Evolutionary conservation across 78 protist species (phyloP), one percentile per base, ranked within the genome.

Genomic region (Paratrimastix pyriformis): DNA sequence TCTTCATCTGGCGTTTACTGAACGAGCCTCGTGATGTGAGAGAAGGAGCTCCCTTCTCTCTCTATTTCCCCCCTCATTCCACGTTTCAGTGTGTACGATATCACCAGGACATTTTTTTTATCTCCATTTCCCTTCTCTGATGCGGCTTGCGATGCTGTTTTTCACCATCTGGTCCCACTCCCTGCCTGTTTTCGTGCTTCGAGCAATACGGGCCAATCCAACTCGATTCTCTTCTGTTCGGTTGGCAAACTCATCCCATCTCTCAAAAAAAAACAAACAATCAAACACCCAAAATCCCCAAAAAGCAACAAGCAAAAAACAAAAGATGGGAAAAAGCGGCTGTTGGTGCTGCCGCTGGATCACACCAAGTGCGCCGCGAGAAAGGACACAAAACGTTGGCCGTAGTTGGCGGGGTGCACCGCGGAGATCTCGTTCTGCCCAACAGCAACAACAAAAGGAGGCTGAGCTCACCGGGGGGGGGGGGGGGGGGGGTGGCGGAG

Each of bases 381-480:
- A 15, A 26, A 62, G 11, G 15, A 15, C 68, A 62, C 13, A 21
- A 62, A 62, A 13, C 68, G 11, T 21, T 35, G 39, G 68, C 68
- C 68, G 68, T 62, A 62, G 45, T 15, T 29, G 42, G 13, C 21
- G 42, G 68, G 45, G 37, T 62, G 13, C 39, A 62, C 68, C 29
- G 68, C 68, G 15, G 68, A 62, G 18, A 62, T 62, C 68, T 62
- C 68, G 68, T 62, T 21, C 68, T 62, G 68, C 68, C 37, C 45
- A n/a, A 62, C 42, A 62, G 21, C 24, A 62, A n/a, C n/a, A n/a
- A n/a, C n/a, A n/a, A n/a, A n/a, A n/a, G n/a, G n/a, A n/a, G n/a
- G n/a, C n/a, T n/a, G n/a, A n/a, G n/a, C n/a, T n/a, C n/a, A n/a
- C n/a, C n/a, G n/a, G n/a, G n/a, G n/a, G n/a, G n/a, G n/a, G n/a